Conservation (phyloP, 2,329 filamentous ascomycete species). For the Fusarium keratoplasticum region DNA sequence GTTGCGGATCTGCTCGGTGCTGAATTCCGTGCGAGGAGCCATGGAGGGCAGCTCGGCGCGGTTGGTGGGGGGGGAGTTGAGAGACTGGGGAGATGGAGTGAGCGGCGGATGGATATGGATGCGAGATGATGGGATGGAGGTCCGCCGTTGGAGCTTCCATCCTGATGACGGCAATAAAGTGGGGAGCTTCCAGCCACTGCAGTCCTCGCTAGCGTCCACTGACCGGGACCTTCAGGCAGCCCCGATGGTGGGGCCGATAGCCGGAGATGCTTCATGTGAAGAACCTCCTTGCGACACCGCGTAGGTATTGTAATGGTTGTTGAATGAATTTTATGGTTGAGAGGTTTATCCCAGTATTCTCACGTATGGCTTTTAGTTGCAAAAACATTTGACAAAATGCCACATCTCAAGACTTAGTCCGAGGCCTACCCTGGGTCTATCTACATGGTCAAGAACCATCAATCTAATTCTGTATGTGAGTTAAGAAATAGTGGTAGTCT, state of each 20-base stretch:
- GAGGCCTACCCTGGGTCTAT: neutral
- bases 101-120: neutral
- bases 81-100: neutral
- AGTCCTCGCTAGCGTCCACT: slow-evolving; percentile 1
- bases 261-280: neutral
- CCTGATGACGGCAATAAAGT: slow-evolving; percentile 38
- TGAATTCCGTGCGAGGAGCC: slow-evolving; percentile 78
- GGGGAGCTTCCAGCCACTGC: slow-evolving; percentile 14
- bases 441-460: neutral
- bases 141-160: slow-evolving; percentile 26
- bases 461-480: neutral
- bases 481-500: neutral
- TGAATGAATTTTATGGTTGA: neutral
- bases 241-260: slow-evolving; percentile 12
- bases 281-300: neutral
- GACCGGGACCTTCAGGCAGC: neutral
- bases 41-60: slow-evolving; percentile 65
- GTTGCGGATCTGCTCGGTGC: slow-evolving; percentile 79
- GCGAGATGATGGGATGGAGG: slow-evolving; percentile 8
- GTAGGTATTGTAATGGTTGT: neutral
- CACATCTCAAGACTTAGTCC: neutral
- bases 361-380: neutral
- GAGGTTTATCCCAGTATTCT: neutral
- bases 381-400: neutral
- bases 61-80: slow-evolving; percentile 20